These are phyloP conservation scores for Rhizopus delemar DNA, from an alignment of 371 early-diverging fungal species.

Conservation along the genomic window DNA sequence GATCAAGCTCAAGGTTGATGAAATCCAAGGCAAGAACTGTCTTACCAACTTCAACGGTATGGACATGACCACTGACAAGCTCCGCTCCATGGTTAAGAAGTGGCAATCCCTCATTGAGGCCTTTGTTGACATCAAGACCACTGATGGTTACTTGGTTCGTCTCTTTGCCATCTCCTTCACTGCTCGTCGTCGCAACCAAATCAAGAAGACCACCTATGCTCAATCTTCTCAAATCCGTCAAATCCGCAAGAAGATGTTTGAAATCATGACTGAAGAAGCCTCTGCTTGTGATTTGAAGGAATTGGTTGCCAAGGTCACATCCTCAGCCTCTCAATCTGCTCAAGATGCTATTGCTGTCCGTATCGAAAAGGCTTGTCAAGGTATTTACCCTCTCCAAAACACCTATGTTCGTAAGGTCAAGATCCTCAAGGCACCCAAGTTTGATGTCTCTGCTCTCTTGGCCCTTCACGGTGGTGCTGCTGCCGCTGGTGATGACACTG, in stretches of 20 bases:
- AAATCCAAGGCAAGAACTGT: conserved; percentile 97
- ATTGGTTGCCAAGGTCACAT: conserved; percentile 93
- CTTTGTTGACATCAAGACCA: conserved; percentile 98
- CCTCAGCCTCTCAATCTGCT: conserved; percentile 50
- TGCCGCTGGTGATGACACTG: conserved; percentile 76
- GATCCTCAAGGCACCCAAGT: conserved; percentile 98
- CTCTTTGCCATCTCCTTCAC: conserved; percentile 98
- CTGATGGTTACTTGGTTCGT: conserved; percentile 98
- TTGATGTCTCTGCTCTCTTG: conserved; percentile 93
- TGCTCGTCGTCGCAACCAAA: conserved; percentile 90
- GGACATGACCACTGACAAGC: conserved; percentile 99
- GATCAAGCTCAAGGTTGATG: conserved; percentile 96
- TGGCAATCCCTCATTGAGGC: conserved; percentile 99
- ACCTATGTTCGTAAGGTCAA: conserved; percentile 99
- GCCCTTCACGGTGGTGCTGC: conserved; percentile 89
- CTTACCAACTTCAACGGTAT: conserved; percentile 99
- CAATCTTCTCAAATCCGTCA: conserved; percentile 94
- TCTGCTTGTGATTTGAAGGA: conserved; percentile 92
- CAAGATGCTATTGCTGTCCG: conserved; percentile 89
- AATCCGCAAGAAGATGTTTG: conserved; percentile 99
- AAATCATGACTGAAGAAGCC: conserved; percentile 94
- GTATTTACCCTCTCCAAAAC: conserved; percentile 99
- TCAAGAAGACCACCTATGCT: conserved; percentile 98
- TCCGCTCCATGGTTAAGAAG: conserved; percentile 99
- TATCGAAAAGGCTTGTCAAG: conserved; percentile 96